These are phyloP conservation scores for Clitopilus hobsonii DNA, from an alignment of 768 basidiomycete genomes.

Conservation along the genomic window DNA sequence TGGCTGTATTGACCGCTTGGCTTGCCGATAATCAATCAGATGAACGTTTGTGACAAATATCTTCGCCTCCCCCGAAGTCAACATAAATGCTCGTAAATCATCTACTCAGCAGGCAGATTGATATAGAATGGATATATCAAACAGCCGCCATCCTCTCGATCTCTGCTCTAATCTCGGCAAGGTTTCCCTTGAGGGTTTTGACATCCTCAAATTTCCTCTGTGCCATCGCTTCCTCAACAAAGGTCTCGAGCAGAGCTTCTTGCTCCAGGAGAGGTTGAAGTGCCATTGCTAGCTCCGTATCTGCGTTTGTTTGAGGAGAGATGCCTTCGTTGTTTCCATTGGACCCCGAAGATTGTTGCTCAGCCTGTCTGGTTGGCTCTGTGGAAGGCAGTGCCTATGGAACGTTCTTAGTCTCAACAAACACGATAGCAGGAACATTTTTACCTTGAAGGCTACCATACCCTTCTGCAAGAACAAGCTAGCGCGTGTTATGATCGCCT, in stretches of 20 bases:
- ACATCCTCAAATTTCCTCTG: conserved; percentile 96
- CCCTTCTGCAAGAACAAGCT: conserved; percentile 83
- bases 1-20: no score
- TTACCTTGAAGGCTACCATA: conserved; percentile 81
- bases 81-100: background rate
- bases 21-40: background rate
- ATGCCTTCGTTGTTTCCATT: conserved; percentile 7
- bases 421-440: conserved; percentile 12
- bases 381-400: background rate
- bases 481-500: conserved; percentile 72
- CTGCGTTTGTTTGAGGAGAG: conserved; percentile 45
- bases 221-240: conserved; percentile 85
- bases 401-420: background rate
- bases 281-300: conserved; percentile 64
- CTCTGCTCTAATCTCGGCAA: conserved; percentile 80
- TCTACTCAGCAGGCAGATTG: background rate
- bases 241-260: conserved; percentile 85
- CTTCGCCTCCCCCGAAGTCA: background rate
- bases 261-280: conserved; percentile 92
- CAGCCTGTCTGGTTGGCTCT: background rate
- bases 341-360: background rate
- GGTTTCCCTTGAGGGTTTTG: conserved; percentile 72
- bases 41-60: background rate
- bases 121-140: background rate
- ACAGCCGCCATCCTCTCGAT: conserved; percentile 39